Percentiles rank a stretch among this genome's conserved stretches.
Evolutionary conservation across 1,284 basidiomycete genomes (phyloP).

Genomic region (Ganoderma boninense): DNA sequence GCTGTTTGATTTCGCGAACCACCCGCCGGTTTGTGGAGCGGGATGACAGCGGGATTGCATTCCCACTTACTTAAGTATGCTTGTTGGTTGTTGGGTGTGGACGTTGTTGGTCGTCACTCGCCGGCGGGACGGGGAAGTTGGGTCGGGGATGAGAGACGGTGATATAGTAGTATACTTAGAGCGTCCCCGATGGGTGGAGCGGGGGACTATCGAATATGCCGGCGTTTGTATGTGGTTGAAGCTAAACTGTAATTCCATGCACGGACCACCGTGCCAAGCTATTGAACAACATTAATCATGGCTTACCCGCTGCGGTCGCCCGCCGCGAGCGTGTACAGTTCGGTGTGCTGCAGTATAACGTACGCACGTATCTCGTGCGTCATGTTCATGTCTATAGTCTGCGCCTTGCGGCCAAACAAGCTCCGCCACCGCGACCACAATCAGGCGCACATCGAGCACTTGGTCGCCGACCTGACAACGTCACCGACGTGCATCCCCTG

Average conservation of each 20-base stretch:
- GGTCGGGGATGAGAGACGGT: background rate
- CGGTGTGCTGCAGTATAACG: background rate
- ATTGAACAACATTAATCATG: background rate
- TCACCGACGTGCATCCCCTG: too few species aligned
- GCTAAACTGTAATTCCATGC: background rate
- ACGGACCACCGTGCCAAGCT: background rate
- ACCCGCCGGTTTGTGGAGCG: background rate
- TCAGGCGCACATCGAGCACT: background rate
- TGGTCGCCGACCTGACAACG: background rate
- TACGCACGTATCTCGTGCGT: background rate
- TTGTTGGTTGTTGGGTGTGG: background rate
- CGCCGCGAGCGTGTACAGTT: background rate
- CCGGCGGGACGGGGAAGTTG: background rate
- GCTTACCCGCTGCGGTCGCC: background rate
- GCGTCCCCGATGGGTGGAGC: background rate
- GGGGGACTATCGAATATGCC: background rate
- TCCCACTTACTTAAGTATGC: background rate
- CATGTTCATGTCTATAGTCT: background rate
- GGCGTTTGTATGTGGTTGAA: background rate
- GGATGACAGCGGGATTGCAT: background rate
- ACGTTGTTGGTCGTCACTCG: background rate
- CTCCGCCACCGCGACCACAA: background rate
- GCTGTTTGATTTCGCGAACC: background rate
- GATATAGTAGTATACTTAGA: background rate
- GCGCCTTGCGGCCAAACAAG: background rate